Percentiles rank a stretch among this genome's conserved stretches.
phyloP scores from a whole-genome alignment of 345 rosid genomes.

The Syzygium aromaticum region DNA sequence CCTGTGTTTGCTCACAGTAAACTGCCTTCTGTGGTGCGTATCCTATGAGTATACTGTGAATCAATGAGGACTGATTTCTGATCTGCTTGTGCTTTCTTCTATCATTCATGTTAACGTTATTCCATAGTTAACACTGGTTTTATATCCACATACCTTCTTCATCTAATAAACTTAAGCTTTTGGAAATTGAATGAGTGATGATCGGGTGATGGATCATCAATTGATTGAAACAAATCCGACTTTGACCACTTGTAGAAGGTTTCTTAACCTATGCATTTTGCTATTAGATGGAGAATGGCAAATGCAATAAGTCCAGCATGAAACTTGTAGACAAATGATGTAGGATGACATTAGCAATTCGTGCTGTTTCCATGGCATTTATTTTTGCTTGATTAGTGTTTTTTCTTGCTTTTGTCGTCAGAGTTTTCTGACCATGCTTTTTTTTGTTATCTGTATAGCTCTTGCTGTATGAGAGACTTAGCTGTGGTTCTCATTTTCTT shows the following conservation, averaged over 20 bases:
- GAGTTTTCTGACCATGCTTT: neutral
- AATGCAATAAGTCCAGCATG: neutral
- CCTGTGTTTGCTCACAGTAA: slow-evolving; percentile 94
- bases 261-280: neutral
- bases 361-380: neutral
- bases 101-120: neutral
- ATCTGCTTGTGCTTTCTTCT: neutral
- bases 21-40: slow-evolving; percentile 76
- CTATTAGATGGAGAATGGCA: neutral
- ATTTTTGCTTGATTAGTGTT: neutral
- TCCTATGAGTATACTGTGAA: neutral
- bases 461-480: neutral
- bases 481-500: neutral
- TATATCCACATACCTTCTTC: neutral
- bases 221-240: neutral
- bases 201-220: neutral
- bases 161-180: neutral
- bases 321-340: neutral
- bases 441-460: neutral
- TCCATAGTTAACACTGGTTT: neutral
- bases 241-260: neutral
- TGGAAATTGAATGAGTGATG: neutral
- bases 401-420: neutral
- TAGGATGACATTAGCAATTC: neutral
- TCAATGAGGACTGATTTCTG: neutral